Evolutionary conservation across 164 flowering plant species (phyloP).

Genomic region (Hamamelis virginiana): DNA sequence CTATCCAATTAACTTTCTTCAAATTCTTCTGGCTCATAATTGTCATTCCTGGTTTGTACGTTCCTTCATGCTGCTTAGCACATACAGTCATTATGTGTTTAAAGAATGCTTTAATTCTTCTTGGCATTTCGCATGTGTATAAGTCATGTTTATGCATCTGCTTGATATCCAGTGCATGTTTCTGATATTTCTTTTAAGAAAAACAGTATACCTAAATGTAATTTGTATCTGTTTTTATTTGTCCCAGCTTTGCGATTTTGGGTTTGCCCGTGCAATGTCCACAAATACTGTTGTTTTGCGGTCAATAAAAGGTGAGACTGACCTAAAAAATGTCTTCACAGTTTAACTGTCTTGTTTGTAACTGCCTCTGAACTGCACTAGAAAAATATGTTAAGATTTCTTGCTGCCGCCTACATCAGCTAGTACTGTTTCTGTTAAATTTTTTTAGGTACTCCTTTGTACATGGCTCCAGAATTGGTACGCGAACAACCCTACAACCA

Average conservation of each 20-base stretch:
- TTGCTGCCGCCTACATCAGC: neutral
- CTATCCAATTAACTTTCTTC: neutral
- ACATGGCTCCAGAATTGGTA: conserved; percentile 99
- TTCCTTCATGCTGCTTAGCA: neutral
- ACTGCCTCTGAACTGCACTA: neutral
- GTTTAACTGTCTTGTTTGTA: neutral
- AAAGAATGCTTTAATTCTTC: no score
- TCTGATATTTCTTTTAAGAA: neutral
- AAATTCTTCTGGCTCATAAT: neutral
- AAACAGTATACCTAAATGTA: neutral
- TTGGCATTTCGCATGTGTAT: no score
- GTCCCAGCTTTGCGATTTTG: conserved; percentile 95
- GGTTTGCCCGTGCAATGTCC: conserved; percentile 99
- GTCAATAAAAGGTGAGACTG: conserved; percentile 81
- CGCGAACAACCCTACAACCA: conserved; percentile 98
- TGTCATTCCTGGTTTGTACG: neutral
- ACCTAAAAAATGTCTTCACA: neutral
- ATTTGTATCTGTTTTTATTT: conserved; percentile 13
- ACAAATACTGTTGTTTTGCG: conserved; percentile 91
- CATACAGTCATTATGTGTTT: neutral
- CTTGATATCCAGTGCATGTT: neutral
- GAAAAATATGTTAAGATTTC: neutral
- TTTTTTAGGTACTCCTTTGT: conserved; percentile 82
- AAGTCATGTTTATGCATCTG: neutral
- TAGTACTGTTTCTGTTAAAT: neutral